A percentile compares a stretch with the other conserved stretches of the same genome.
phyloP scores from a whole-genome alignment of 2,329 filamentous ascomycete species.

The Exophiala bonariae region DNA sequence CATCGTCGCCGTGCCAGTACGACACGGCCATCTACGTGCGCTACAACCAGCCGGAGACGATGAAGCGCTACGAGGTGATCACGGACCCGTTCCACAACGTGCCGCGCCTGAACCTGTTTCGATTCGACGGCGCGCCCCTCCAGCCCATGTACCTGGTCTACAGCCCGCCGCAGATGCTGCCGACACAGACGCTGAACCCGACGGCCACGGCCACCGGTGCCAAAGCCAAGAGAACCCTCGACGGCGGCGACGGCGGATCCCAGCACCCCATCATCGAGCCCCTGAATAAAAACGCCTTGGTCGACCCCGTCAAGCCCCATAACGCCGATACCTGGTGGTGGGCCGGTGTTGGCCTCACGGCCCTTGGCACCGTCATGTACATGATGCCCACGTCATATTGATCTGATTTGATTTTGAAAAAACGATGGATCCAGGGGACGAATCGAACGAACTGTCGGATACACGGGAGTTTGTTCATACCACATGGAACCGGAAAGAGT shows the following conservation, averaged over 20 bases:
- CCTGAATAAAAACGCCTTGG: slow-evolving; percentile 30
- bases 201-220: slow-evolving; percentile 37
- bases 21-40: slow-evolving; percentile 60
- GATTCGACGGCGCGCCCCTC: slow-evolving; percentile 64
- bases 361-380: slow-evolving; percentile 41
- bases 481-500: too few species aligned
- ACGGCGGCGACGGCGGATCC: slow-evolving; percentile 7
- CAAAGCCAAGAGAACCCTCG: slow-evolving; percentile 36
- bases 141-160: slow-evolving; percentile 68
- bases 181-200: slow-evolving; percentile 66
- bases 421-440: too few species aligned
- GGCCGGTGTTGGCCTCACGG: slow-evolving; percentile 48
- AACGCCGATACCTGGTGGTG: slow-evolving; percentile 49
- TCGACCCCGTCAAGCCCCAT: slow-evolving; percentile 34
- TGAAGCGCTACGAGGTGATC: slow-evolving; percentile 53
- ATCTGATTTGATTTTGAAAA: too few species aligned
- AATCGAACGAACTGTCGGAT: too few species aligned
- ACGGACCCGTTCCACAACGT: slow-evolving; percentile 63
- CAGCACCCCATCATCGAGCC: slow-evolving; percentile 24
- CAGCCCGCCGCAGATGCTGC: slow-evolving; percentile 67
- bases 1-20: slow-evolving; percentile 64
- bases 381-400: slow-evolving; percentile 24
- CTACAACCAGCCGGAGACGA: slow-evolving; percentile 65
- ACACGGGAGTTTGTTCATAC: too few species aligned
- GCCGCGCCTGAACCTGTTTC: slow-evolving; percentile 63